These are phyloP conservation scores for Amanita muscaria DNA, from an alignment of 768 basidiomycete genomes.

Conservation along the genomic window DNA sequence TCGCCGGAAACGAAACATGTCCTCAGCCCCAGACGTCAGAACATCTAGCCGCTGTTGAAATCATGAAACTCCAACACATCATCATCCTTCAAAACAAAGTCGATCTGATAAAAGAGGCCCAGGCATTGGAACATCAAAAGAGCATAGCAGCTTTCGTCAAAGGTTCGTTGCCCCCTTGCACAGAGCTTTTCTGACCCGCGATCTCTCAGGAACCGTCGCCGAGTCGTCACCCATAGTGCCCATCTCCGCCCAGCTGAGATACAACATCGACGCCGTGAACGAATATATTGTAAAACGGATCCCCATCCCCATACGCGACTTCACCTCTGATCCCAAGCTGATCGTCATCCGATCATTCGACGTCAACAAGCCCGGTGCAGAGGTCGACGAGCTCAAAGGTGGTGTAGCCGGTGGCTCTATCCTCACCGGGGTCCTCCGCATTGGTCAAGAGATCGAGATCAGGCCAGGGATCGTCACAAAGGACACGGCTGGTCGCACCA, in stretches of 20 bases:
- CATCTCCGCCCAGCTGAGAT: constrained; percentile 96
- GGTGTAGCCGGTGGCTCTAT: constrained; percentile 98
- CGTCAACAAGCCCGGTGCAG: constrained; percentile 97
- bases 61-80: constrained; percentile 98
- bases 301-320: constrained; percentile 90
- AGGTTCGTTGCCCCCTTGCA: constrained; percentile 36
- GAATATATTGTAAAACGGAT: constrained; percentile 97
- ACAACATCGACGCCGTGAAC: constrained; percentile 99
- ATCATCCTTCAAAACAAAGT: constrained; percentile 99
- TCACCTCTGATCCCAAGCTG: constrained; percentile 81
- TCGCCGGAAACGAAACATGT: constrained; percentile 98
- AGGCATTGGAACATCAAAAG: constrained; percentile 93
- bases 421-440: constrained; percentile 79
- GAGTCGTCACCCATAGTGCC: constrained; percentile 97
- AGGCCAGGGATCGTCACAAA: constrained; percentile 96
- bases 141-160: constrained; percentile 95
- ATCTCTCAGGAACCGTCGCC: constrained; percentile 80
- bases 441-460: constrained; percentile 94
- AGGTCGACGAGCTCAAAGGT: constrained; percentile 94
- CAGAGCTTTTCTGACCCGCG: constrained; percentile 2
- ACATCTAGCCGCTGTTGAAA: constrained; percentile 97
- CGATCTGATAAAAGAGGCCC: constrained; percentile 91
- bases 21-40: constrained; percentile 99
- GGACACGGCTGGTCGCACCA: constrained; percentile 80
- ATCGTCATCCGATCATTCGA: constrained; percentile 99